Conservation (phyloP, 2,329 filamentous ascomycete species). For the Talaromyces piceae region DNA sequence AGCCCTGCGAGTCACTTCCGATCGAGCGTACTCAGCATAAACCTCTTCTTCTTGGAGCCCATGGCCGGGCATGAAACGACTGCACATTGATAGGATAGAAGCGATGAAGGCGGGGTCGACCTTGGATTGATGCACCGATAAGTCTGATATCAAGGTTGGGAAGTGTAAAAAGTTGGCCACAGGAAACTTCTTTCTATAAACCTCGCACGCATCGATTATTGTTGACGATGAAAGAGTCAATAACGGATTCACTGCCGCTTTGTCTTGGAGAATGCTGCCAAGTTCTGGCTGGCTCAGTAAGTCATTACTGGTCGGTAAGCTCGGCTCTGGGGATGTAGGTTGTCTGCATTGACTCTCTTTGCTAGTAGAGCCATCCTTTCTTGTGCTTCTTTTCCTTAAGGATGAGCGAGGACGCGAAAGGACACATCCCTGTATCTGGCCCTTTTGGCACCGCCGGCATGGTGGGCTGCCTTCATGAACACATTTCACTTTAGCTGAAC, state of each 20-base stretch:
- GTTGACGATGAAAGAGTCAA: conserved; percentile 18
- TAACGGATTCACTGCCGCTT: not conserved
- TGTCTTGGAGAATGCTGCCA: not conserved
- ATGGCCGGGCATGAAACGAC: conserved; percentile 23
- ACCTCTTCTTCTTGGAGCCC: conserved; percentile 20
- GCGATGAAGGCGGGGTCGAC: conserved; percentile 30
- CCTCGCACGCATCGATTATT: conserved; percentile 28
- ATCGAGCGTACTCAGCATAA: conserved; percentile 27
- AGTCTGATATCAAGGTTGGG: conserved; percentile 27
- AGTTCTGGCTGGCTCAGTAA: not conserved
- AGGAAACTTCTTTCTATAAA: conserved; percentile 31
- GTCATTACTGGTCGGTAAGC: not conserved
- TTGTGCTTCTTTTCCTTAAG: conserved; percentile 7
- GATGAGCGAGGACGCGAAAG: conserved; percentile 25
- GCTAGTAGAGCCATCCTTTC: not conserved
- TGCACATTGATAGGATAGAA: conserved; percentile 27
- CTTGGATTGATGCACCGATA: conserved; percentile 21
- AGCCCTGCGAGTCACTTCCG: conserved; percentile 23
- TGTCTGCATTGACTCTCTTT: not conserved
- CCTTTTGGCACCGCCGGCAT: conserved; percentile 25
- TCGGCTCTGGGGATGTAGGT: not conserved
- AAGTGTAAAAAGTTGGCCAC: conserved; percentile 32
- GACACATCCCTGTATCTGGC: conserved; percentile 17
- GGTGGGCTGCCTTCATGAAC: conserved; percentile 27
- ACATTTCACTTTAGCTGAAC: conserved; percentile 31